Evolutionary conservation across 768 basidiomycete genomes (phyloP).

Genomic region (Arthromyces matolae): DNA sequence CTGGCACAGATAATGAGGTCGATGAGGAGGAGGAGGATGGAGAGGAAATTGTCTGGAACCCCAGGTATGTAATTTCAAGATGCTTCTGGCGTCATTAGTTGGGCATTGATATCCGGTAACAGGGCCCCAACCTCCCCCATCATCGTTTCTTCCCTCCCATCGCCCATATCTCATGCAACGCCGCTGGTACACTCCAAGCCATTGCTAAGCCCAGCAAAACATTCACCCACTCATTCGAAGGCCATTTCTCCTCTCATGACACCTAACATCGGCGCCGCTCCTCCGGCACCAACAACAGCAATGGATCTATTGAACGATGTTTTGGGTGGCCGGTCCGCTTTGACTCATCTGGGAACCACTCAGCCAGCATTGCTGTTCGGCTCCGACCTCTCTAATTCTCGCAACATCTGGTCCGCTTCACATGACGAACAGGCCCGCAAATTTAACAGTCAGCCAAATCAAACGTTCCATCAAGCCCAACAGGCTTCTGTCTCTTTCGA

Average conservation of each 20-base stretch:
- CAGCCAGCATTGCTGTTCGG: conserved; percentile 51
- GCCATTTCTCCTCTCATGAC: conserved; percentile 17
- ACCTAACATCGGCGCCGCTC: conserved; percentile 13
- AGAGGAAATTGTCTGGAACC: conserved; percentile 78
- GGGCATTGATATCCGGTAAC: background rate
- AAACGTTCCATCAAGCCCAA: conserved; percentile 27
- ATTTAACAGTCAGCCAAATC: conserved; percentile 30
- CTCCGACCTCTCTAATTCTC: conserved; percentile 40
- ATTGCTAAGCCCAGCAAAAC: conserved; percentile 27
- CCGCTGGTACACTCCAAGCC: conserved; percentile 34
- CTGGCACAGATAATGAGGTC: conserved; percentile 57
- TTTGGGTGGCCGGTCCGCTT: conserved; percentile 31
- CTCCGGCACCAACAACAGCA: conserved; percentile 51
- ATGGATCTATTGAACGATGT: conserved; percentile 63
- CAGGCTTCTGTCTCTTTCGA: conserved; percentile 23
- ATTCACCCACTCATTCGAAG: conserved; percentile 30
- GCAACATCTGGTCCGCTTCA: conserved; percentile 68
- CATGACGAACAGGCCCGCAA: conserved; percentile 44
- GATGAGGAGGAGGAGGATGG: conserved; percentile 66
- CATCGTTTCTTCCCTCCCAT: conserved; percentile 24
- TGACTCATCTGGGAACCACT: conserved; percentile 23
- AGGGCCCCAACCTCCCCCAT: conserved; percentile 28
- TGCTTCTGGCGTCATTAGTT: background rate
- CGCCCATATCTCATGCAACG: conserved; percentile 30
- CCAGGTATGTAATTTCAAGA: conserved; percentile 38